A percentile compares a stretch with the other conserved stretches of the same genome.
phyloP scores from a whole-genome alignment of 371 early-diverging fungal species.

The Rhizopus arrhizus region DNA sequence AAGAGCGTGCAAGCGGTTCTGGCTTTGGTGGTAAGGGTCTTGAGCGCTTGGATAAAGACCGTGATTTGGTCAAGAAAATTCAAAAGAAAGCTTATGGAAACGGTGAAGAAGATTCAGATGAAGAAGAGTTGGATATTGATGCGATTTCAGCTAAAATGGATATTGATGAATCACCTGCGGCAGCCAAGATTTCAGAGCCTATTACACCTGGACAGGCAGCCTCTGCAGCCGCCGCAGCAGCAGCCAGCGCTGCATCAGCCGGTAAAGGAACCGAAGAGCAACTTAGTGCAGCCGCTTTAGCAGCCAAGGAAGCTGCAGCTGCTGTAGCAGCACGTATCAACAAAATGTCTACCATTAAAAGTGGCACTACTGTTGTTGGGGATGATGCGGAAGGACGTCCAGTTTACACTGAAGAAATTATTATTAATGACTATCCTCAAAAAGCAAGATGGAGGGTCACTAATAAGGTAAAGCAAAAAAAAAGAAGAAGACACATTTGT shows the following conservation, averaged over 20 bases:
- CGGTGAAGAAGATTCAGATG: slow-evolving; percentile 75
- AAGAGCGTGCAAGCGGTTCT: slow-evolving; percentile 76
- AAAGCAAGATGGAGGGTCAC: slow-evolving; percentile 96
- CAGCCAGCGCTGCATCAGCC: slow-evolving; percentile 45
- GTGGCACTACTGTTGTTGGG: slow-evolving; percentile 20
- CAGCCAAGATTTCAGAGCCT: slow-evolving; percentile 15
- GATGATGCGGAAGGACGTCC: slow-evolving; percentile 39
- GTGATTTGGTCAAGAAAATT: slow-evolving; percentile 86
- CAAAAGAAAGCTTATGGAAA: slow-evolving; percentile 87
- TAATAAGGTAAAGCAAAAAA: slow-evolving; percentile 69
- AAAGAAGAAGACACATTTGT: neutral
- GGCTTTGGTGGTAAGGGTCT: slow-evolving; percentile 98
- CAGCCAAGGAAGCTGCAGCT: slow-evolving; percentile 52
- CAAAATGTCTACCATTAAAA: slow-evolving; percentile 8
- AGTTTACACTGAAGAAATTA: slow-evolving; percentile 82
- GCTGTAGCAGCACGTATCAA: slow-evolving; percentile 51
- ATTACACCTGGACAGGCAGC: slow-evolving; percentile 40
- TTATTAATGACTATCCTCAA: slow-evolving; percentile 97
- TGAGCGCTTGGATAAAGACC: slow-evolving; percentile 91
- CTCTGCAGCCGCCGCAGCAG: slow-evolving; percentile 47
- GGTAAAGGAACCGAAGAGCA: slow-evolving; percentile 41
- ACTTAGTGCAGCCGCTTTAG: slow-evolving; percentile 54
- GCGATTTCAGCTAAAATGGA: slow-evolving; percentile 7
- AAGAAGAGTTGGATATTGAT: slow-evolving; percentile 67
- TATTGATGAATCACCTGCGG: slow-evolving; percentile 23